phyloP scores from a whole-genome alignment of 768 basidiomycete genomes.

The Lactarius deliciosus region DNA sequence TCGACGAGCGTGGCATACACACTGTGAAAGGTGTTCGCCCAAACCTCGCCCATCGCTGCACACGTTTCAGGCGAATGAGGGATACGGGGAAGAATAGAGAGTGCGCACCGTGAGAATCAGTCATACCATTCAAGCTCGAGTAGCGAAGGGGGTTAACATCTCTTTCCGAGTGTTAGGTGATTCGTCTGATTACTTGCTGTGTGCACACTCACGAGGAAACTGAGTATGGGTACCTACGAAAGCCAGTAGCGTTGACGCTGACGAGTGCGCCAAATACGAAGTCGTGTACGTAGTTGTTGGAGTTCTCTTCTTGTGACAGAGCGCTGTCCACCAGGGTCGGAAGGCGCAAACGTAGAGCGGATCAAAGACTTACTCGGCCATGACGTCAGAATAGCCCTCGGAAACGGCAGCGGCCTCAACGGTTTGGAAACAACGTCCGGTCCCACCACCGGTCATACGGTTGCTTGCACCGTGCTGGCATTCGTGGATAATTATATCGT shows the following conservation, averaged over 20 bases:
- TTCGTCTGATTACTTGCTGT: constrained; percentile 31
- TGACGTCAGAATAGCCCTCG: constrained; percentile 35
- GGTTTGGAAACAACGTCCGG: constrained; percentile 59
- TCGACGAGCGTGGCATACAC: constrained; percentile 36
- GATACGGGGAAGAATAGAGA: neutral
- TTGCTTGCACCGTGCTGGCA: constrained; percentile 37
- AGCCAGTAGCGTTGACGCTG: constrained; percentile 48
- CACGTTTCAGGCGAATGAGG: constrained; percentile 1
- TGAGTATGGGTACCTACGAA: constrained; percentile 59
- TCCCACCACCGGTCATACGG: constrained; percentile 46
- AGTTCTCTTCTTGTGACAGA: constrained; percentile 40
- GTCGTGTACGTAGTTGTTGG: constrained; percentile 36
- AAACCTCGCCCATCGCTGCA: constrained; percentile 56
- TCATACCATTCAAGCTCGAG: constrained; percentile 38
- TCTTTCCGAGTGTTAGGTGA: constrained; percentile 11
- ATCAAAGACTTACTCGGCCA: constrained; percentile 31
- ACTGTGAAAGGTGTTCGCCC: constrained; percentile 47
- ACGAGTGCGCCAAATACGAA: constrained; percentile 53
- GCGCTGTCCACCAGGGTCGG: constrained; percentile 22
- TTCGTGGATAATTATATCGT: constrained; percentile 55
- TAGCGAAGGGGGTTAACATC: constrained; percentile 47
- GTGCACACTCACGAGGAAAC: constrained; percentile 44
- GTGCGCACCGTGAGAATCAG: constrained; percentile 48
- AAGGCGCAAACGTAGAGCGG: constrained; percentile 11
- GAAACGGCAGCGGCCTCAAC: constrained; percentile 56